A percentile compares a stretch with the other conserved stretches of the same genome.
Evolutionary conservation across 768 basidiomycete species (phyloP).

Genomic region (Tephrocybe sp.): DNA sequence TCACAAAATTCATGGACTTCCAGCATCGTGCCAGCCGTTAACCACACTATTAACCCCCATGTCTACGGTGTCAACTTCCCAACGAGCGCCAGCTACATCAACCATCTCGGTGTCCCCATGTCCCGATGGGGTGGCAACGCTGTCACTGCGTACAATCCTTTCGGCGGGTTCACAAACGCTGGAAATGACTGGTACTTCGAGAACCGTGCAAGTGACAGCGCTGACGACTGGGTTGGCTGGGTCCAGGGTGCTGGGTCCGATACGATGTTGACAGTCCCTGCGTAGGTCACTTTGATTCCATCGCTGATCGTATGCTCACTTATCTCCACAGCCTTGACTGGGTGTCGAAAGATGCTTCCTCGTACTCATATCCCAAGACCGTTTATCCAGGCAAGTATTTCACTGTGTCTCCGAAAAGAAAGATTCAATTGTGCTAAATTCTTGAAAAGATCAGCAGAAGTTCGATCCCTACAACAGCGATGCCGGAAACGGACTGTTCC

Average conservation of each 20-base stretch:
- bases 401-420: neutral
- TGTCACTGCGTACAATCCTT: constrained; percentile 54
- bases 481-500: constrained; percentile 48
- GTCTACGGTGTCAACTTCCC: constrained; percentile 62
- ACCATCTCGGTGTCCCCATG: constrained; percentile 48
- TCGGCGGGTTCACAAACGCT: constrained; percentile 51
- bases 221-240: constrained; percentile 52
- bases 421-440: neutral
- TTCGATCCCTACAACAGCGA: constrained; percentile 50
- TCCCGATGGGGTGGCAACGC: constrained; percentile 58
- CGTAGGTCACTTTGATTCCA: constrained; percentile 32
- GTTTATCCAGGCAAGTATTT: constrained; percentile 40
- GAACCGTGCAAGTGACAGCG: constrained; percentile 43
- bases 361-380: constrained; percentile 48
- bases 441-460: constrained; percentile 34
- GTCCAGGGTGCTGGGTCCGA: constrained; percentile 43
- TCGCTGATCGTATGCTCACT: neutral
- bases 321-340: constrained; percentile 45
- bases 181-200: constrained; percentile 59
- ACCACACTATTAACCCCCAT: constrained; percentile 40
- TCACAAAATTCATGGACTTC: neutral
- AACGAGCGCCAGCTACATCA: constrained; percentile 42
- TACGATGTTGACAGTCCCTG: constrained; percentile 46
- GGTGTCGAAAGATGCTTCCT: constrained; percentile 53
- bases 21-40: constrained; percentile 37